Base-by-base conservation (phyloP, 2,329 filamentous ascomycete species). In the Colletotrichum theobromicola region DNA sequence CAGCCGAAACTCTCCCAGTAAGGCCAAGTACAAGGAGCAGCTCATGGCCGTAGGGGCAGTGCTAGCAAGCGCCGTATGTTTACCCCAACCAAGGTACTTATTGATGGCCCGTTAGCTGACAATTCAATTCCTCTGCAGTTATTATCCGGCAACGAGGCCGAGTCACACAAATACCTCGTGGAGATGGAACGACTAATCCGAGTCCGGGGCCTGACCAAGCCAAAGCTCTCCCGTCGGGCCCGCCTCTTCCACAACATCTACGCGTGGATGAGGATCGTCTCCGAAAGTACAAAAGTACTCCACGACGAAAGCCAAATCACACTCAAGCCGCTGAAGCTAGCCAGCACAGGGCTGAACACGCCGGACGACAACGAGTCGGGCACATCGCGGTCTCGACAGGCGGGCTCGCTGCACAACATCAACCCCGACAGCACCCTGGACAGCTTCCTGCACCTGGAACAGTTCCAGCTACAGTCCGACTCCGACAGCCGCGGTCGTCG, bases 21-120 rank as follows among this genome's bases (percentile, higher is more conserved):
- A 70, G 13, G 46, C 61, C 2, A 70, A 70, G 26, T 70, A 70
- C 4, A 65, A 70, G 26, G 68, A 70, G 34, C 61, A 70, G n/a
- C 46, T 70, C 7, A 70, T 70, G 61, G 68, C 68, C 2, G 18
- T 30, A 2, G 60, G 42, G 7, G 68, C 68, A 5, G 62, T 58
- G 1, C 16, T 70, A 8, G 50, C 68, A 16, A 70, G 61, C 24
- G 60, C 61, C 15, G 68, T 66, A 53, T 24, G 68, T 42, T 4
- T n/a, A 28, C 18, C 2, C 21, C 18, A 46, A 16, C 5, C 37
- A 13, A 0, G 16, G 10, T 30, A 30, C 4, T 5, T 46, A 9
- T 4, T 16, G 10, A 24, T 32, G 16, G 18, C 7, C 16, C 12
- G 3, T 16, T 9, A 6, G 7, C 7, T 34, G 9, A 24, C 32